These are phyloP conservation scores for Penicillium alfredii DNA, from an alignment of 495 filamentous ascomycete species.

Conservation along the genomic window DNA sequence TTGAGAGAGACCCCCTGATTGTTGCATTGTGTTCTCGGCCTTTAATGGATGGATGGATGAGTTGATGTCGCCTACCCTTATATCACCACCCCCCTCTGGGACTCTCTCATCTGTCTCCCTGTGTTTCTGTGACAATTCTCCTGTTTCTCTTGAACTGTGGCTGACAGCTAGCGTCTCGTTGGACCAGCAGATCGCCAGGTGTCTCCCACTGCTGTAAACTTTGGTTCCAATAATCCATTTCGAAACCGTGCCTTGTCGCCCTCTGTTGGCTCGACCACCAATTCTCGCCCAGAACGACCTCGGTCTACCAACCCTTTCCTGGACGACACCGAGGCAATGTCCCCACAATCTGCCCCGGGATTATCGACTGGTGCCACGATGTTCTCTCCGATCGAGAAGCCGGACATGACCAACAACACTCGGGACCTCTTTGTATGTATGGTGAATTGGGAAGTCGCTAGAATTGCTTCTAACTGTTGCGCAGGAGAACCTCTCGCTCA, in stretches of 20 bases:
- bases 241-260: slow-evolving; percentile 82
- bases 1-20: slow-evolving; percentile 3
- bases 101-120: slow-evolving; percentile 5
- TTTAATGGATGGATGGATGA: too few relatives aligned
- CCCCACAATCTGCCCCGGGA: slow-evolving; percentile 41
- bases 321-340: slow-evolving; percentile 56
- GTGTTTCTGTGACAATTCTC: too few relatives aligned
- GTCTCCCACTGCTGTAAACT: slow-evolving; percentile 52
- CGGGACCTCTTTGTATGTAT: slow-evolving; percentile 91
- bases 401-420: slow-evolving; percentile 55
- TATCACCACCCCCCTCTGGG: neutral
- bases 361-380: slow-evolving; percentile 45
- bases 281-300: slow-evolving; percentile 55
- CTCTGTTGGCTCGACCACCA: slow-evolving; percentile 43
- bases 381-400: slow-evolving; percentile 48
- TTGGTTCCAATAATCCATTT: slow-evolving; percentile 97
- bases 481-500: slow-evolving; percentile 41
- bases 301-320: slow-evolving; percentile 89
- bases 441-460: too few relatives aligned
- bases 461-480: too few relatives aligned
- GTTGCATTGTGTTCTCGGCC: too few relatives aligned
- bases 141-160: slow-evolving; percentile 10
- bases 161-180: slow-evolving; percentile 7
- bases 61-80: too few relatives aligned
- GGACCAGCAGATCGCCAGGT: slow-evolving; percentile 20